Percentiles rank a stretch among this genome's conserved stretches.
These are phyloP conservation scores for Colletotrichum eremochloae DNA, from an alignment of 2,329 filamentous ascomycete species.

Conservation along the genomic window DNA sequence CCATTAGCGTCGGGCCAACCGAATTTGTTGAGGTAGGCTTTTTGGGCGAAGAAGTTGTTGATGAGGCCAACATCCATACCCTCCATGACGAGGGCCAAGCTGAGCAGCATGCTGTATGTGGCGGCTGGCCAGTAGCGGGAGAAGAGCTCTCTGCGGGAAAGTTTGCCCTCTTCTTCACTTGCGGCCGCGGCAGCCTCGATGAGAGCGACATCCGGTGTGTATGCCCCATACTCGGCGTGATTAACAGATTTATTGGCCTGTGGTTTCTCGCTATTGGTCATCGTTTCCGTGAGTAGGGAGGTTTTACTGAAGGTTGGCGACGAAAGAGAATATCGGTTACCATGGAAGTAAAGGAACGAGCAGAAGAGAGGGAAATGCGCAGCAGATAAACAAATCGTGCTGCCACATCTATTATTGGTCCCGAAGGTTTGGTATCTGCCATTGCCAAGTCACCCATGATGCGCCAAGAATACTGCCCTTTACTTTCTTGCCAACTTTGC, in stretches of 20 bases:
- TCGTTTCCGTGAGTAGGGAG: background rate
- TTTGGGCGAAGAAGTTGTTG: slow-evolving; percentile 55
- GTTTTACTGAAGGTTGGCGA: background rate
- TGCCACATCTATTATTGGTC: background rate
- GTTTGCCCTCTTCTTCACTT: slow-evolving; percentile 48
- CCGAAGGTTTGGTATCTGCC: slow-evolving; percentile 20
- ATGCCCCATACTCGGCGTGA: slow-evolving; percentile 46
- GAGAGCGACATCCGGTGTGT: slow-evolving; percentile 48
- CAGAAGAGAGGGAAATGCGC: background rate
- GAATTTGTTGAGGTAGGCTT: slow-evolving; percentile 50
- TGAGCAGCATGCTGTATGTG: slow-evolving; percentile 49
- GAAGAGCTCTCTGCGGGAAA: slow-evolving; percentile 51
- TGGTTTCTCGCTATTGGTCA: slow-evolving; percentile 23
- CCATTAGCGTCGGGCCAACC: slow-evolving; percentile 51
- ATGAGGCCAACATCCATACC: slow-evolving; percentile 56
- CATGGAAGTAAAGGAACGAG: background rate
- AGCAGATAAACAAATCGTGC: background rate
- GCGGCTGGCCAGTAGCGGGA: slow-evolving; percentile 49
- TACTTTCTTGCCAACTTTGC: slow-evolving; percentile 5
- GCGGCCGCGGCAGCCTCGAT: slow-evolving; percentile 51
- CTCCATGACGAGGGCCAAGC: slow-evolving; percentile 50
- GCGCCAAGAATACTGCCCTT: slow-evolving; percentile 18
- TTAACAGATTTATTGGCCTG: slow-evolving; percentile 31
- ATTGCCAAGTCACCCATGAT: slow-evolving; percentile 22
- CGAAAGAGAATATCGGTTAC: background rate